phyloP scores from a whole-genome alignment of 306 rosid genomes.

The Nissolia schottii region DNA sequence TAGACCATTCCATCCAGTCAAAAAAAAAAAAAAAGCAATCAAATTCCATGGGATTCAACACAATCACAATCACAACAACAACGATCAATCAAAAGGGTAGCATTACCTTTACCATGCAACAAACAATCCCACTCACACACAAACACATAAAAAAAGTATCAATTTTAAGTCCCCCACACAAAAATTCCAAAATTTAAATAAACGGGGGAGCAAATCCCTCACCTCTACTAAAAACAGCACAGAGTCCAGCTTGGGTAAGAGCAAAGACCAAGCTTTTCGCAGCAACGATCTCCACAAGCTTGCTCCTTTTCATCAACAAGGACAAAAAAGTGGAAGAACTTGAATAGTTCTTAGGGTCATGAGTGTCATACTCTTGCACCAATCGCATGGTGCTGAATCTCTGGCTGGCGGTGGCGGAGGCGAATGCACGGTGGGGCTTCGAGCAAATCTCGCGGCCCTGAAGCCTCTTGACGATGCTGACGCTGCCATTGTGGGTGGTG shows the following conservation, averaged over 20 bases:
- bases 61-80: neutral
- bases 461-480: slow-evolving; percentile 56
- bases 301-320: slow-evolving; percentile 72
- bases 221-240: slow-evolving; percentile 96
- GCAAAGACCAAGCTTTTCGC: slow-evolving; percentile 76
- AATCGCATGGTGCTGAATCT: slow-evolving; percentile 79
- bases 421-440: slow-evolving; percentile 70
- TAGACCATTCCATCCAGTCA: neutral
- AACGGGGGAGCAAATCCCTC: neutral
- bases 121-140: no score
- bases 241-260: slow-evolving; percentile 80
- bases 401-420: slow-evolving; percentile 66
- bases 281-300: slow-evolving; percentile 82
- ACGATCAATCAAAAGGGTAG: neutral
- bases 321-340: slow-evolving; percentile 53
- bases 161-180: neutral
- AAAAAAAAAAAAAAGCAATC: neutral
- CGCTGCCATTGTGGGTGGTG: slow-evolving; percentile 4
- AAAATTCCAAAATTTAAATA: neutral
- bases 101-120: no score
- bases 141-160: neutral
- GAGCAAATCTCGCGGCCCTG: slow-evolving; percentile 78
- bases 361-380: slow-evolving; percentile 73
- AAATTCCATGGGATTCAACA: neutral
- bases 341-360: slow-evolving; percentile 58